Base-by-base conservation (phyloP, 805 yeast genomes). In the Lipomyces spencermartinsiae region DNA sequence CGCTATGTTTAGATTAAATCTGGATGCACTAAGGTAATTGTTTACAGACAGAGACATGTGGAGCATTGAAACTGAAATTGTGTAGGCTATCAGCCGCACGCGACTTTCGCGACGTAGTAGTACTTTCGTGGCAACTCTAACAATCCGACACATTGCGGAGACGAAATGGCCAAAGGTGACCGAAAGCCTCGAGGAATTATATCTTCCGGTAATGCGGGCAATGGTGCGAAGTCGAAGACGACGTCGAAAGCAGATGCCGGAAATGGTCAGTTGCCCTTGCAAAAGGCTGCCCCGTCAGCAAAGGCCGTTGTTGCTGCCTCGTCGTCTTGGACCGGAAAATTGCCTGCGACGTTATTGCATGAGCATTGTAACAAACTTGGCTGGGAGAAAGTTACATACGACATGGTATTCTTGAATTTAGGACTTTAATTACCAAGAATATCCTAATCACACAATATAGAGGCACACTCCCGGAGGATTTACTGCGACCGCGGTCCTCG, bases 251-350 rank as follows among this genome's bases (percentile, higher is more conserved):
- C 60, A 3, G 51, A 33, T n/a, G 62, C 19, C 2, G 57, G 58
- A 8, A 64, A 49, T 12, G 66, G 54, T 25, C 59, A 37, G 22
- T 39, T 66, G 46, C 73, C 67, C n/a, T 53, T 61, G 25, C 72
- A 68, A 56, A 65, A 61, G 60, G 31, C 61, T 3, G 66, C 73
- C 9, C 74, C 73, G 39, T 53, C 74, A 19, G 74, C 73, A 33
- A 70, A 73, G 43, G 37, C 66, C 6, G 78, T 83, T n/a, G 90
- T 88, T 0, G 84, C 90, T 0, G 88, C 90, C 16, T 85, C 89
- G 49, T 80, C 88, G 58, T 92, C 94, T 35, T 93, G 97, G 97
- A 93, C 97, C 0, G 99, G 99, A 0, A 94, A 94, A 74, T 81
- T 94, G 16, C 98, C 99, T 0, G 92, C 91, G 1, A 88, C 95